Conservation (phyloP, 345 rosid species). For the Nephelium lappaceum region DNA sequence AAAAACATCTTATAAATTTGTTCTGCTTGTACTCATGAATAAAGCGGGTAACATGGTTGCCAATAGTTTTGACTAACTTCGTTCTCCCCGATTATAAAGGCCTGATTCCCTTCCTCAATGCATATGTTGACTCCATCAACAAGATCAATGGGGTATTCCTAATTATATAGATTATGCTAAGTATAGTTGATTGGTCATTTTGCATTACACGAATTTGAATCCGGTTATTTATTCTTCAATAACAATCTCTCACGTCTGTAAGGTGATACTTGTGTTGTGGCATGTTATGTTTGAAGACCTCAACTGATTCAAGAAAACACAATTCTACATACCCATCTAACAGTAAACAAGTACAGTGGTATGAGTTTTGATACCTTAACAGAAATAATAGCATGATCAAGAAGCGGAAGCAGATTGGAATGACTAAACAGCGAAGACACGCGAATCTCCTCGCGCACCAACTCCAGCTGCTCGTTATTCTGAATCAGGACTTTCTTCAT, state of each 20-base stretch:
- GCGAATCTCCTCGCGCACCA: constrained; percentile 92
- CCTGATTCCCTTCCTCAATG: not conserved
- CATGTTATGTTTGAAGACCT: not conserved
- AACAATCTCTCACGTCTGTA: too few relatives aligned
- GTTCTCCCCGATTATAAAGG: not conserved
- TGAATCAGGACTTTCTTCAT: constrained; percentile 98
- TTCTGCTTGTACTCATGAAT: not conserved
- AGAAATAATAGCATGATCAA: constrained; percentile 91
- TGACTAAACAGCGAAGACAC: constrained; percentile 90
- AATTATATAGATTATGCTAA: not conserved
- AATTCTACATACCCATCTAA: not conserved
- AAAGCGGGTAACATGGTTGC: too few relatives aligned
- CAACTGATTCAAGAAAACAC: not conserved
- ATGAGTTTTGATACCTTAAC: constrained; percentile 57
- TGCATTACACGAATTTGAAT: not conserved
- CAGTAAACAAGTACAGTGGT: not conserved
- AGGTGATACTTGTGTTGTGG: too few relatives aligned
- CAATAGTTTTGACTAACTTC: not conserved
- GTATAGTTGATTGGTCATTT: not conserved
- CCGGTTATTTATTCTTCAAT: too few relatives aligned
- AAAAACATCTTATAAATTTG: not conserved
- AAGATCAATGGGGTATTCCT: not conserved
- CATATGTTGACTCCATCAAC: not conserved
- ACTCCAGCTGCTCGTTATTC: constrained; percentile 78
- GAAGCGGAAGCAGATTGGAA: constrained; percentile 88